Percentiles rank a stretch among this genome's conserved stretches.
Evolutionary conservation across 306 rosid species (phyloP).

Genomic region (Myrica gale): DNA sequence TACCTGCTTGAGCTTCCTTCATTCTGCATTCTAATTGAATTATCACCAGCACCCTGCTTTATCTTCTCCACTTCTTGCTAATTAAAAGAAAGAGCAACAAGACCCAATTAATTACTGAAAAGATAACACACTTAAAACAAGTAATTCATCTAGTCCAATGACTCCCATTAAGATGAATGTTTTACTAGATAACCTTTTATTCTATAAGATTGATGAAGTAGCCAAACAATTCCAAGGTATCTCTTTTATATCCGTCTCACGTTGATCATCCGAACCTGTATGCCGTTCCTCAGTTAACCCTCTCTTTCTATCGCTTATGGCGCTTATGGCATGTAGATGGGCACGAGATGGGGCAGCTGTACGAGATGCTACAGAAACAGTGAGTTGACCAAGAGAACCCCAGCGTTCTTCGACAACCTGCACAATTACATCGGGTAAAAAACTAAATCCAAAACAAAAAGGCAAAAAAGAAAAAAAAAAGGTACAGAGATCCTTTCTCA

Average conservation of each 20-base stretch:
- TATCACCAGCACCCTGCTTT: slow-evolving; percentile 40
- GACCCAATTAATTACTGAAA: slow-evolving; percentile 24
- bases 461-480: not conserved
- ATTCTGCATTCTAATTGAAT: slow-evolving; percentile 32
- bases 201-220: too few relatives aligned
- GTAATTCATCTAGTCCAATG: not conserved
- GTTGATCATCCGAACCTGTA: slow-evolving; percentile 38
- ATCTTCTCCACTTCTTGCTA: slow-evolving; percentile 76
- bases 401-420: slow-evolving; percentile 87
- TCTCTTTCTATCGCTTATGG: slow-evolving; percentile 68
- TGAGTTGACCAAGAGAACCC: slow-evolving; percentile 76
- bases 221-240: slow-evolving; percentile 34
- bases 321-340: slow-evolving; percentile 75
- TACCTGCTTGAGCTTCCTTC: slow-evolving; percentile 62
- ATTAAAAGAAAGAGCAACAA: slow-evolving; percentile 6
- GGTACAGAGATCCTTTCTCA: slow-evolving; percentile 2
- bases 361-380: slow-evolving; percentile 62
- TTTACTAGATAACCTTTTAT: not conserved
- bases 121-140: slow-evolving; percentile 19
- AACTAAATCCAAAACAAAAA: not conserved
- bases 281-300: slow-evolving; percentile 47
- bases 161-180: not conserved
- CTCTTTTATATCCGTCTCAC: slow-evolving; percentile 47
- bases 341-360: slow-evolving; percentile 86
- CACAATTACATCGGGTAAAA: slow-evolving; percentile 19